Evolutionary conservation across 805 yeast genomes (phyloP), one percentile per base, ranked within the genome.

Genomic region (Henningerozyma blattae): DNA sequence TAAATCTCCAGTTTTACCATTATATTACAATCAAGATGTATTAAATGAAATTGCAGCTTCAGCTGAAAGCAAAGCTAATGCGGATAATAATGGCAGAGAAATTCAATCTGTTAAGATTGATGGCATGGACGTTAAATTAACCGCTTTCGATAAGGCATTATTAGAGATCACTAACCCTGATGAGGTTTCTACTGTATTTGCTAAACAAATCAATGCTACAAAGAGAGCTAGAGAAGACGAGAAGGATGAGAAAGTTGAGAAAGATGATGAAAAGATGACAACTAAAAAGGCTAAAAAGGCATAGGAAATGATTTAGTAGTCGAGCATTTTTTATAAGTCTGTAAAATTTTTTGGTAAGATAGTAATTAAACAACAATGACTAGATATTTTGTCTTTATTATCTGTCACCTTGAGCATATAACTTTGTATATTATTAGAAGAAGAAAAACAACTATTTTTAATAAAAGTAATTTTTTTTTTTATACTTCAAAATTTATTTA

Each of bases 91-190:
- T 13, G 55, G 45, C 20, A 45, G 40, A 14, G 54, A 50, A 12
- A n/a, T n/a, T n/a, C 24, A 20, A 20, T 39, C 41, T 24, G 52
- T 47, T 36, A 57, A 47, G 24, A 48, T 59, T 30, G 62, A 55
- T 32, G 64, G 61, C 41, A 46, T 62, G 27, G 64, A 58, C 27
- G 62, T 67, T 39, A 65, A 66, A 44, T 59, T 76, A 33, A 61
- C 81, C 32, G 59, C 65, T 18, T 80, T 81, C 56, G 93, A 82
- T 45, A 72, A 71, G 52, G 85, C 85, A 28, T 72, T 87, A 61
- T 68, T 83, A 50, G 95, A 87, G 64, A 82, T 86, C 45, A 79
- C 80, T 36, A 79, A 77, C 46, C 86, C 82, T 41, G 77, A 73
- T 16, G 87, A 75, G 37, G 60, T 77, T 37, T 62, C 69, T 28